A percentile compares a stretch with the other conserved stretches of the same genome.
Evolutionary conservation across 164 flowering plant species (phyloP).

Genomic region (Cinnamomum micranthum): DNA sequence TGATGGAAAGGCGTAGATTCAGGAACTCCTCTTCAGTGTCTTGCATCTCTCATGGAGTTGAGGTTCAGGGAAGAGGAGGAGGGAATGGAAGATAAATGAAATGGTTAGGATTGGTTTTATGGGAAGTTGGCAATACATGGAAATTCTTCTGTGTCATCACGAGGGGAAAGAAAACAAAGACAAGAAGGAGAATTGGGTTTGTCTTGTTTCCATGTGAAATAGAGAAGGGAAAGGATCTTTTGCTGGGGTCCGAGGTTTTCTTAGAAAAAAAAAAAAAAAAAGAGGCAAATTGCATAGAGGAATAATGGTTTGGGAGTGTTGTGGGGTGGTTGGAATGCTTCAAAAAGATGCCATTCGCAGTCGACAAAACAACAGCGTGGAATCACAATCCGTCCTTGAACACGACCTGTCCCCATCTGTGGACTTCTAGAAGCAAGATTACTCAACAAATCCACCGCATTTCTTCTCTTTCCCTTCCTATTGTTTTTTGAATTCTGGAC

Average conservation of each 20-base stretch:
- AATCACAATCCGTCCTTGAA: constrained; percentile 4
- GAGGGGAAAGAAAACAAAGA: not conserved
- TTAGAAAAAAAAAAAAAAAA: too few relatives aligned
- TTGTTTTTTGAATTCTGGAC: too few relatives aligned
- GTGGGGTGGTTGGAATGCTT: constrained; percentile 1
- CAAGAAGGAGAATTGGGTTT: not conserved
- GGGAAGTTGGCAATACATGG: not conserved
- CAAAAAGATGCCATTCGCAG: constrained; percentile 9
- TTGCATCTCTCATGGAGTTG: constrained; percentile 21
- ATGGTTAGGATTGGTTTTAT: too few relatives aligned
- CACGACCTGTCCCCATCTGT: not conserved
- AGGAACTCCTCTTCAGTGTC: constrained; percentile 38
- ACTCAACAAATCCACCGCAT: too few relatives aligned
- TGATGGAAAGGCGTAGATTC: constrained; percentile 42
- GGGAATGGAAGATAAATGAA: too few relatives aligned
- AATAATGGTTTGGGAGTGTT: not conserved
- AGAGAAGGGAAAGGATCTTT: not conserved
- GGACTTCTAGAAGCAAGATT: too few relatives aligned
- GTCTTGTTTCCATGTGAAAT: not conserved
- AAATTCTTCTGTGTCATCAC: not conserved
- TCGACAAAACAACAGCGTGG: constrained; percentile 12
- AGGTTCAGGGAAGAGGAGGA: too few relatives aligned
- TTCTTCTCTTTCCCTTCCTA: too few relatives aligned
- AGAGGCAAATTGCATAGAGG: too few relatives aligned
- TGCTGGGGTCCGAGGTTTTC: not conserved